Evolutionary conservation across 768 basidiomycete species (phyloP).

Genomic region (Mycena crocata): DNA sequence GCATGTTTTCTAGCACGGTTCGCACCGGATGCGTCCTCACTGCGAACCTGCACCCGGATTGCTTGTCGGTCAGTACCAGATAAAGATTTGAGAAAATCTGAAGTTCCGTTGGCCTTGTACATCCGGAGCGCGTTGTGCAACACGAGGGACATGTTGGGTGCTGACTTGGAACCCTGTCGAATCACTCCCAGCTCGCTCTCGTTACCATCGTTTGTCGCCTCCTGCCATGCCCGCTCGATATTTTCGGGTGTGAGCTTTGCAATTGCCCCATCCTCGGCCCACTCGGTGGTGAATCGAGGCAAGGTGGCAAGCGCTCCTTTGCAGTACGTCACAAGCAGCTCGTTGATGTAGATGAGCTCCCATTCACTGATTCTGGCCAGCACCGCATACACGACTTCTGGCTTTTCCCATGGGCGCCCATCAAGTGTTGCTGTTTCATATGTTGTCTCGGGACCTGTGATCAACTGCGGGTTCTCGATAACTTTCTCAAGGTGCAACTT

Average conservation of each 20-base stretch:
- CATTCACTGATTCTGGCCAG: too few species aligned
- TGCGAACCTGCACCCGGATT: conserved; percentile 10
- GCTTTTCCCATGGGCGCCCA: too few species aligned
- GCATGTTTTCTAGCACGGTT: not conserved
- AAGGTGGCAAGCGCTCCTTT: too few species aligned
- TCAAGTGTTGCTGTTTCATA: too few species aligned
- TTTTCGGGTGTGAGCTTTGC: conserved; percentile 2
- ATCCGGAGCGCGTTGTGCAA: conserved; percentile 24
- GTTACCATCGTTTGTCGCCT: conserved; percentile 35
- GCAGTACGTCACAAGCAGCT: too few species aligned
- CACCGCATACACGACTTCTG: too few species aligned
- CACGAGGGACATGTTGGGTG: conserved; percentile 11
- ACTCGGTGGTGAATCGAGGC: too few species aligned
- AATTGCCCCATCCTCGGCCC: too few species aligned
- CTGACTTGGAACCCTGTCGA: not conserved
- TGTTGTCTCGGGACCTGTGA: too few species aligned
- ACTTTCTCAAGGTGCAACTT: too few species aligned
- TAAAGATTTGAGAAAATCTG: not conserved
- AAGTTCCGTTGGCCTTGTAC: conserved; percentile 27
- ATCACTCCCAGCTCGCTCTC: conserved; percentile 32
- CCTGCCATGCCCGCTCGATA: conserved; percentile 26
- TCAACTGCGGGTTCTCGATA: too few species aligned
- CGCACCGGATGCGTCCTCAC: not conserved
- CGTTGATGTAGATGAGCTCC: too few species aligned
- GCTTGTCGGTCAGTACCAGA: not conserved